Percentiles rank a stretch among this genome's conserved stretches.
These are phyloP conservation scores for Rhizophlyctis rosea DNA, from an alignment of 192 early-diverging fungal species.

Conservation along the genomic window DNA sequence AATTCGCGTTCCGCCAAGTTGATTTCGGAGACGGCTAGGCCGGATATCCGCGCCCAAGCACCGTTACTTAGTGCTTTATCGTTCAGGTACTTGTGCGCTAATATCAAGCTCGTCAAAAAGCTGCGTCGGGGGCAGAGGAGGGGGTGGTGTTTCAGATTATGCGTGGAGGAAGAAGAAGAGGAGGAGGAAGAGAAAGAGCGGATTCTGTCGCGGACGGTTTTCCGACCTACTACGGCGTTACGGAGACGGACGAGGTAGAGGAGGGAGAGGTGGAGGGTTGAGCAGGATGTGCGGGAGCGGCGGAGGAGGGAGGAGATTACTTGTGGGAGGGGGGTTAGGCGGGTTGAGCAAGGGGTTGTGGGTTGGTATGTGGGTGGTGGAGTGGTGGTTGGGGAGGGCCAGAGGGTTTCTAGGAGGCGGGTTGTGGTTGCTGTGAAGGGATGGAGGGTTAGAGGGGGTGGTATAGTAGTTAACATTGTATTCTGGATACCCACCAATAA, in stretches of 20 bases:
- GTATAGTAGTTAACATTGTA: too few relatives aligned
- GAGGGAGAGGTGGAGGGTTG: constrained; percentile 74
- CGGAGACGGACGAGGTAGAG: constrained; percentile 66
- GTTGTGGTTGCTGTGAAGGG: too few relatives aligned
- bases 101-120: constrained; percentile 61
- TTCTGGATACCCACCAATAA: too few relatives aligned
- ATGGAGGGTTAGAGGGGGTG: too few relatives aligned
- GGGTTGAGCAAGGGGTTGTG: too few relatives aligned
- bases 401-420: too few relatives aligned
- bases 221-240: constrained; percentile 31
- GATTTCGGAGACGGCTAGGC: constrained; percentile 71
- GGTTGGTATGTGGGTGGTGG: too few relatives aligned
- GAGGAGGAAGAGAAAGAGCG: not conserved
- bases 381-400: too few relatives aligned
- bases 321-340: constrained; percentile 52
- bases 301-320: constrained; percentile 74
- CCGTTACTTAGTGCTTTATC: constrained; percentile 66
- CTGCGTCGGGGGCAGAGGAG: constrained; percentile 61
- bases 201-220: not conserved
- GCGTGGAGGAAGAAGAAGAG: too few relatives aligned
- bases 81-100: constrained; percentile 67
- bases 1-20: constrained; percentile 79
- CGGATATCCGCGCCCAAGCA: constrained; percentile 78
- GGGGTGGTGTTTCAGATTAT: too few relatives aligned
- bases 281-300: constrained; percentile 73